Conservation (phyloP, 1,139 yeast species). For the Debaryomyces nepalensis region DNA sequence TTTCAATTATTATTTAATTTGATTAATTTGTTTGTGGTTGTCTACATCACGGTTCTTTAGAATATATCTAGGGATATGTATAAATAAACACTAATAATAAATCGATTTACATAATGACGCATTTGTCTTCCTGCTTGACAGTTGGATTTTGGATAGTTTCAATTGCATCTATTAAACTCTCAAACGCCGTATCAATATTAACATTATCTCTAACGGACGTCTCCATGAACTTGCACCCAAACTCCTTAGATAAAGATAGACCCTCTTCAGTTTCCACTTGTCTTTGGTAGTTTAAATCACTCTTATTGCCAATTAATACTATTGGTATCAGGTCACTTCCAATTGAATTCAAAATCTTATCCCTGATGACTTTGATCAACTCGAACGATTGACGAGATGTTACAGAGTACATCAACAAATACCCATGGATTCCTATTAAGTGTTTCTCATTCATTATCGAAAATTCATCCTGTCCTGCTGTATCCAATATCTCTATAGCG, state of each 20-base stretch:
- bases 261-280: constrained; percentile 74
- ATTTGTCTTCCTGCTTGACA: constrained; percentile 41
- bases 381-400: constrained; percentile 82
- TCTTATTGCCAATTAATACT: constrained; percentile 83
- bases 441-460: constrained; percentile 84
- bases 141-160: constrained; percentile 62
- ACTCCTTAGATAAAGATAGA: constrained; percentile 60
- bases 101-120: constrained; percentile 34
- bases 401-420: constrained; percentile 80
- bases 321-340: constrained; percentile 79
- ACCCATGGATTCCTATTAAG: constrained; percentile 84
- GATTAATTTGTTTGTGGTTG: no score
- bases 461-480: constrained; percentile 96
- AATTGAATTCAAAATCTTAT: constrained; percentile 76
- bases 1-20: no score
- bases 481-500: constrained; percentile 85
- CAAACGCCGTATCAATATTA: constrained; percentile 70
- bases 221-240: constrained; percentile 73
- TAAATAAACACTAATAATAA: neutral
- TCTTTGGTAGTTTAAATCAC: constrained; percentile 67
- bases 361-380: constrained; percentile 75
- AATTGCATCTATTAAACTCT: constrained; percentile 69
- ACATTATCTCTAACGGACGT: constrained; percentile 79
- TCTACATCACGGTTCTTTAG: neutral
- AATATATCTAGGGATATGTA: neutral